These are phyloP conservation scores for Thalassiosira delicatula DNA, from an alignment of 352 stramenopile genomes.

Conservation along the genomic window DNA sequence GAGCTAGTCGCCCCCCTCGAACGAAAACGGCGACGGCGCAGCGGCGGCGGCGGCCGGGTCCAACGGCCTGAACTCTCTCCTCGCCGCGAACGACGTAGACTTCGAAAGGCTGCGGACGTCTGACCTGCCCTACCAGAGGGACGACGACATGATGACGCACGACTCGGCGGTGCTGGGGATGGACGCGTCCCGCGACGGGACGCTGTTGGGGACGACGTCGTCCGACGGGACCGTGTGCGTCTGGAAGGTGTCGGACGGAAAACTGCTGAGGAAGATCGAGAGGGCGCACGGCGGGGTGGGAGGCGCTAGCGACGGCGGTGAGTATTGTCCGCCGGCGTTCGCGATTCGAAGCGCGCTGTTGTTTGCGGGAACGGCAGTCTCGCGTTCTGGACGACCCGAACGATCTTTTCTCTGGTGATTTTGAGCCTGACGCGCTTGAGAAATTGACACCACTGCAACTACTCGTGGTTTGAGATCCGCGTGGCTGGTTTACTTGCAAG, in stretches of 20 bases:
- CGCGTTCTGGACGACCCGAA: too few relatives aligned
- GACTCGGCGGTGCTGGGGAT: conserved; percentile 87
- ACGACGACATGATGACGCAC: conserved; percentile 93
- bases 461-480: too few relatives aligned
- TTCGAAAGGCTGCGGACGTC: conserved; percentile 71
- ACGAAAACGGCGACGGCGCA: too few relatives aligned
- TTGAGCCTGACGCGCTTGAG: too few relatives aligned
- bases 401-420: too few relatives aligned
- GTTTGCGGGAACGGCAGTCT: too few relatives aligned
- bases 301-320: conserved; percentile 33
- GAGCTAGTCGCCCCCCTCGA: too few relatives aligned
- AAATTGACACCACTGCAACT: too few relatives aligned
- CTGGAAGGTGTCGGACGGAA: conserved; percentile 90
- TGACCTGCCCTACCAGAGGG: conserved; percentile 92
- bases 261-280: conserved; percentile 90
- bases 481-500: too few relatives aligned
- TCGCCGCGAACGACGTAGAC: conserved; percentile 27
- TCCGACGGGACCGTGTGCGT: conserved; percentile 90
- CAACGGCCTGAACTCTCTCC: background rate
- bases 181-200: conserved; percentile 88
- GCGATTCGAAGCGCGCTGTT: too few relatives aligned
- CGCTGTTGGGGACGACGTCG: conserved; percentile 89
- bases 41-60: too few relatives aligned
- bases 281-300: conserved; percentile 83
- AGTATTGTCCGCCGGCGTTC: too few relatives aligned